A percentile compares a stretch with the other conserved stretches of the same genome.
These are phyloP conservation scores for Erythrophleum fordii DNA, from an alignment of 306 rosid species.

Conservation along the genomic window DNA sequence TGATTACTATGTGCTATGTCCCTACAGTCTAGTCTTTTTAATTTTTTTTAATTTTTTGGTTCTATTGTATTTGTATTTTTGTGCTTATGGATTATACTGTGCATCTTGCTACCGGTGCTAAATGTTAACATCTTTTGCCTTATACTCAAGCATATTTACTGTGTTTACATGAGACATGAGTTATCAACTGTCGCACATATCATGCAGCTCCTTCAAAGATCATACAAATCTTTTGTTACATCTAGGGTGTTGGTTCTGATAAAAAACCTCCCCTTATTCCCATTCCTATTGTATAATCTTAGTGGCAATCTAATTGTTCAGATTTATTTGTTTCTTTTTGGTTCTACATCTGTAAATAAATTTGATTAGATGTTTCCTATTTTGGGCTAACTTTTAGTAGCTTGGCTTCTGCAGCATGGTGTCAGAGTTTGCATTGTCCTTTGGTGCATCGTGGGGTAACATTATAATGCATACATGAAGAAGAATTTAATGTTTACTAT, in stretches of 20 bases:
- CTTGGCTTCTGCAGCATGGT: not conserved
- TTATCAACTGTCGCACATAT: not conserved
- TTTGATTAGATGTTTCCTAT: slow-evolving; percentile 12
- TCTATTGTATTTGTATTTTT: too few species aligned
- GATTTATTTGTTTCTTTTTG: not conserved
- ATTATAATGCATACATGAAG: not conserved
- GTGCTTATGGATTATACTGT: not conserved
- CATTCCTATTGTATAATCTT: not conserved
- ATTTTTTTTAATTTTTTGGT: not conserved
- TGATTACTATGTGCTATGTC: not conserved
- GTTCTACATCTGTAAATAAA: not conserved
- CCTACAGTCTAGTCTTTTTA: not conserved
- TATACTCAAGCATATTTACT: not conserved
- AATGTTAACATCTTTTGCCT: not conserved
- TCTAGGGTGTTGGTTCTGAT: not conserved
- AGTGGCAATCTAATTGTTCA: not conserved
- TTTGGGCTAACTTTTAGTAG: slow-evolving; percentile 1
- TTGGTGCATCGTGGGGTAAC: not conserved
- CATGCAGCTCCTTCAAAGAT: not conserved
- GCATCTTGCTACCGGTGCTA: not conserved
- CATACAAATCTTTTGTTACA: not conserved
- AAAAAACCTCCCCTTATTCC: not conserved
- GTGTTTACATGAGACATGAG: slow-evolving; percentile 6
- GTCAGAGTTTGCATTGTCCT: not conserved
- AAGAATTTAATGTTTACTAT: not conserved